phyloP scores from a whole-genome alignment of 352 stramenopile genomes.

The Blastocystis sp. region DNA sequence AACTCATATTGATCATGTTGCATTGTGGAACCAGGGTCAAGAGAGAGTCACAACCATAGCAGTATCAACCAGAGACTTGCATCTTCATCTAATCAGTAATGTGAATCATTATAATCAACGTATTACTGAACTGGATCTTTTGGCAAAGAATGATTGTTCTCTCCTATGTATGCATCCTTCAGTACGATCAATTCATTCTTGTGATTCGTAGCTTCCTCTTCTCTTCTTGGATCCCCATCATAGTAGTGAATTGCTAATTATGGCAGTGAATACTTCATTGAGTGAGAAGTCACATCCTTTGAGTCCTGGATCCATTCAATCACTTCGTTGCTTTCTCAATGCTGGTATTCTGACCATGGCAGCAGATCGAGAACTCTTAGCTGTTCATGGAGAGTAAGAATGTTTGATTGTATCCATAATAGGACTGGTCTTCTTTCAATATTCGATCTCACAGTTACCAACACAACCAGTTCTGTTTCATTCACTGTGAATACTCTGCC shows the following conservation, averaged over 20 bases:
- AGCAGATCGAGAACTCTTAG: not conserved
- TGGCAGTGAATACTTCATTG: not conserved
- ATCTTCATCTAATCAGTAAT: not conserved
- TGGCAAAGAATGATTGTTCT: not conserved
- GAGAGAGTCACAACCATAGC: not conserved
- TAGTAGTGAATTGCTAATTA: not conserved
- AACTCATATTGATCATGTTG: not conserved
- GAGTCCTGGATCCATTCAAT: not conserved
- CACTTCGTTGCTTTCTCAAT: not conserved
- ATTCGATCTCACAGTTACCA: not conserved
- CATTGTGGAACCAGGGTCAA: not conserved
- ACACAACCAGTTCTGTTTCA: not conserved
- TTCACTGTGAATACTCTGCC: not conserved
- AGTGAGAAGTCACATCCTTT: not conserved
- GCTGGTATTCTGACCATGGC: not conserved
- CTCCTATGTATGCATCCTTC: not conserved
- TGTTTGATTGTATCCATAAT: not conserved
- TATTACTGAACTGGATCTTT: not conserved
- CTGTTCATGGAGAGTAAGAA: not conserved
- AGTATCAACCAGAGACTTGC: not conserved
- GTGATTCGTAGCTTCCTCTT: not conserved
- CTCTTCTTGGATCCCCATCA: not conserved
- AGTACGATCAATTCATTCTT: not conserved
- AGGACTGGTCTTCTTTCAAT: not conserved
- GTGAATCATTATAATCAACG: not conserved